A percentile compares a stretch with the other conserved stretches of the same genome.
These are phyloP conservation scores for Gracilaria domingensis DNA, from an alignment of 23 red algal genomes.

Conservation along the genomic window DNA sequence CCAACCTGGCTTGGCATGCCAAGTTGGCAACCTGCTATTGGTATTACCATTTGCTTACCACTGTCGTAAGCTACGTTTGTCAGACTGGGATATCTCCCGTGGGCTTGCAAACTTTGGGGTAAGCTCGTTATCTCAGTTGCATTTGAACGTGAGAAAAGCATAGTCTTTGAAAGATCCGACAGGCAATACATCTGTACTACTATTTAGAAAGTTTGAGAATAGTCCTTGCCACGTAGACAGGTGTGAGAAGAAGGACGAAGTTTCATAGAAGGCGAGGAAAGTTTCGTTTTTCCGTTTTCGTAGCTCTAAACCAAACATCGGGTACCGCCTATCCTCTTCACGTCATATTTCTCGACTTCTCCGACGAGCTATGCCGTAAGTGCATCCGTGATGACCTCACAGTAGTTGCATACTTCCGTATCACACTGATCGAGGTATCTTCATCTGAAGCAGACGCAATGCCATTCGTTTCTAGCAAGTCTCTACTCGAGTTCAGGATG, in stretches of 20 bases:
- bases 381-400: too few relatives aligned
- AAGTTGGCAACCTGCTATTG: not conserved
- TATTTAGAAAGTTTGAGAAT: not conserved
- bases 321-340: too few relatives aligned
- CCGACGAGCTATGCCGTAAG: too few relatives aligned
- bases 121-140: not conserved
- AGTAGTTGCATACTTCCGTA: too few relatives aligned
- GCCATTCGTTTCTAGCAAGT: too few relatives aligned
- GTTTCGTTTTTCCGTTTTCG: not conserved
- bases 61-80: not conserved
- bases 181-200: not conserved
- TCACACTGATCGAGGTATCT: too few relatives aligned
- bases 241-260: not conserved
- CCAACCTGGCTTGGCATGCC: too few relatives aligned
- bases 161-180: not conserved
- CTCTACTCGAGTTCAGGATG: too few relatives aligned
- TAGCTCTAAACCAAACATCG: not conserved
- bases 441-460: too few relatives aligned
- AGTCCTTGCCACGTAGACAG: not conserved
- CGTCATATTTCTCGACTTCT: too few relatives aligned
- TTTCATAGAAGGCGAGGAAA: constrained; percentile 6
- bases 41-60: not conserved
- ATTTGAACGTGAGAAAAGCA: not conserved
- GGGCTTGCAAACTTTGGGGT: not conserved
- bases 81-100: not conserved